phyloP scores from a whole-genome alignment of 2,329 filamentous ascomycete species.

The Fusarium penzigii region DNA sequence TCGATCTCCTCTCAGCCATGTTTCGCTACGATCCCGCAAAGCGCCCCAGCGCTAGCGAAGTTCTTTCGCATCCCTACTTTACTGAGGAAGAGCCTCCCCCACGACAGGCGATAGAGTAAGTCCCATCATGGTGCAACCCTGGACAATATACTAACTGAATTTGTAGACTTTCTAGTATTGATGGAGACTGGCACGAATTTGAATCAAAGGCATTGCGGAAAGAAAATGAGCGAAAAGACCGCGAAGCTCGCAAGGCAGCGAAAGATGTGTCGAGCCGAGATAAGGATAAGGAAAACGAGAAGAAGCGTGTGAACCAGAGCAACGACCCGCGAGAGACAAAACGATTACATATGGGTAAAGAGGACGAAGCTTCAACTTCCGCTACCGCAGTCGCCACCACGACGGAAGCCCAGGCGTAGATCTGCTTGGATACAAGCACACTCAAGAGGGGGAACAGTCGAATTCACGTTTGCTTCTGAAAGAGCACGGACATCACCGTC shows the following conservation, averaged over 20 bases:
- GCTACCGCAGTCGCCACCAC: slow-evolving; percentile 1
- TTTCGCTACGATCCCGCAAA: slow-evolving; percentile 86
- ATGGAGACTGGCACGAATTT: slow-evolving; percentile 98
- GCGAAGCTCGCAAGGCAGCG: slow-evolving; percentile 50
- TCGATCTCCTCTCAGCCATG: slow-evolving; percentile 80
- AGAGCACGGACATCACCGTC: too few species aligned
- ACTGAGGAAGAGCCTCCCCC: slow-evolving; percentile 75
- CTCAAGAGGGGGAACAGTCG: too few species aligned
- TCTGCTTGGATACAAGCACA: neutral
- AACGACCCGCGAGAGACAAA: slow-evolving; percentile 37
- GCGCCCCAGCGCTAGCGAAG: slow-evolving; percentile 79
- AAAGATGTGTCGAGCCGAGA: slow-evolving; percentile 38
- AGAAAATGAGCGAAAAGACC: slow-evolving; percentile 73
- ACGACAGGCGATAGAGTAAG: slow-evolving; percentile 79
- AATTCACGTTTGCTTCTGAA: too few species aligned
- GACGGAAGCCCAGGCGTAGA: slow-evolving; percentile 11
- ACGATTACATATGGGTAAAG: slow-evolving; percentile 34
- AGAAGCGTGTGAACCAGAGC: slow-evolving; percentile 40
- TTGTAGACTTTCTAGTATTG: slow-evolving; percentile 69
- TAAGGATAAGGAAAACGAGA: slow-evolving; percentile 40
- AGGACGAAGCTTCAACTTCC: slow-evolving; percentile 12
- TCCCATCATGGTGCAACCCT: slow-evolving; percentile 23
- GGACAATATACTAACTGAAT: slow-evolving; percentile 32
- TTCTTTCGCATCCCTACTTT: slow-evolving; percentile 88
- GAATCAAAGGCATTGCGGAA: slow-evolving; percentile 93